A percentile compares a stretch with the other conserved stretches of the same genome.
Evolutionary conservation across 1,284 basidiomycete genomes (phyloP).

Genomic region (Pseudozyma tsukubaensis): DNA sequence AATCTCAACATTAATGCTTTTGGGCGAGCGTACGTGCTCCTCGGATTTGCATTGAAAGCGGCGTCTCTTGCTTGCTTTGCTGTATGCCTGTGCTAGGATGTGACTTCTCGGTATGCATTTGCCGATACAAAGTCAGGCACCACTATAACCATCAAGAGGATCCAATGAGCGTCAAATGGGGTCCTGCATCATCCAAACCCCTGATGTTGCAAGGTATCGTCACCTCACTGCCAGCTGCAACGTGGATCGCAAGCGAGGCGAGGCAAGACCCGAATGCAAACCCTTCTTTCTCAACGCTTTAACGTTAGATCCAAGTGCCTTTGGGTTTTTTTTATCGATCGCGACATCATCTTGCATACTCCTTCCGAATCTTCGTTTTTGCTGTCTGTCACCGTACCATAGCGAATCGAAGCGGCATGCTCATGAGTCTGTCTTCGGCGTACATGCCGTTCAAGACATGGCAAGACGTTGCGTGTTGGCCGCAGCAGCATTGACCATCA

Average conservation of each 20-base stretch:
- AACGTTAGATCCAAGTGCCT: background rate
- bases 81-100: too few species aligned
- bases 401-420: too few species aligned
- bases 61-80: too few species aligned
- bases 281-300: background rate
- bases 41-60: too few species aligned
- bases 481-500: too few species aligned
- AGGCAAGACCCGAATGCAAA: slow-evolving; percentile 10
- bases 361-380: background rate
- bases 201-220: slow-evolving; percentile 9
- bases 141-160: background rate
- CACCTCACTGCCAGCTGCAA: background rate
- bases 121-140: background rate
- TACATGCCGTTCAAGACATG: too few species aligned
- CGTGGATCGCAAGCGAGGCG: slow-evolving; percentile 1
- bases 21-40: too few species aligned
- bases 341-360: slow-evolving; percentile 36
- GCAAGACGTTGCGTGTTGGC: too few species aligned
- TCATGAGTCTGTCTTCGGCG: too few species aligned
- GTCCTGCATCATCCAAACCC: background rate
- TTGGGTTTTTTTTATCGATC: slow-evolving; percentile 12
- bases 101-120: too few species aligned
- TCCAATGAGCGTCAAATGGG: background rate
- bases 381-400: background rate
- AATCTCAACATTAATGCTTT: too few species aligned